phyloP scores from a whole-genome alignment of 1,139 yeast species.

The Saccharomyces hybrid region DNA sequence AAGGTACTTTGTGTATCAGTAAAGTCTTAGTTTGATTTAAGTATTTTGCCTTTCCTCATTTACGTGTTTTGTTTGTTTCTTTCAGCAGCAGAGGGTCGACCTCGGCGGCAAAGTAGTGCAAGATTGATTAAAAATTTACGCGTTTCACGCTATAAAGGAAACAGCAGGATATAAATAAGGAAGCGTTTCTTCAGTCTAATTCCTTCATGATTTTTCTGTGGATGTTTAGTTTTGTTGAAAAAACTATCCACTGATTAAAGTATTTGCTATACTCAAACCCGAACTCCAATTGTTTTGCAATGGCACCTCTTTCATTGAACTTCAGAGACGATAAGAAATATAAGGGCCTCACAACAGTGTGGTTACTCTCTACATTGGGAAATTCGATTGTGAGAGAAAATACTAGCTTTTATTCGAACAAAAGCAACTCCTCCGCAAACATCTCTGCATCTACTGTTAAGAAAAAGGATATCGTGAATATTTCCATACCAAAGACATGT shows the following conservation, averaged over 20 bases:
- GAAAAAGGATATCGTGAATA: conserved; percentile 26
- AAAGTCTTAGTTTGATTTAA: too few species aligned
- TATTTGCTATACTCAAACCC: not conserved
- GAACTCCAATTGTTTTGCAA: not conserved
- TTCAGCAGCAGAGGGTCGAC: not conserved
- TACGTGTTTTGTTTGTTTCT: not conserved
- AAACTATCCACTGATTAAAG: not conserved
- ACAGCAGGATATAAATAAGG: not conserved
- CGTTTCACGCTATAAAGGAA: not conserved
- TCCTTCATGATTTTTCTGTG: too few species aligned
- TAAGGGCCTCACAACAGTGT: conserved; percentile 11
- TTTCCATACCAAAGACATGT: conserved; percentile 30
- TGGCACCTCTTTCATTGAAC: conserved; percentile 1
- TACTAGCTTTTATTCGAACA: not conserved
- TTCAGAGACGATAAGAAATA: not conserved
- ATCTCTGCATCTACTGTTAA: conserved; percentile 8
- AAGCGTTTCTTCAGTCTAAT: too few species aligned
- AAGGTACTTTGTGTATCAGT: too few species aligned
- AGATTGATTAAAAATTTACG: not conserved
- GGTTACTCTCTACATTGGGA: conserved; percentile 16
- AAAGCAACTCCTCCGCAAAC: not conserved
- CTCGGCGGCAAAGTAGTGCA: not conserved
- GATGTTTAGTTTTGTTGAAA: too few species aligned
- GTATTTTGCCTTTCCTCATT: not conserved
- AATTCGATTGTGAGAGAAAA: conserved; percentile 2